Evolutionary conservation across 2,329 filamentous ascomycete species (phyloP), one percentile per base, ranked within the genome.

Genomic region (Pyrenophora graminea): DNA sequence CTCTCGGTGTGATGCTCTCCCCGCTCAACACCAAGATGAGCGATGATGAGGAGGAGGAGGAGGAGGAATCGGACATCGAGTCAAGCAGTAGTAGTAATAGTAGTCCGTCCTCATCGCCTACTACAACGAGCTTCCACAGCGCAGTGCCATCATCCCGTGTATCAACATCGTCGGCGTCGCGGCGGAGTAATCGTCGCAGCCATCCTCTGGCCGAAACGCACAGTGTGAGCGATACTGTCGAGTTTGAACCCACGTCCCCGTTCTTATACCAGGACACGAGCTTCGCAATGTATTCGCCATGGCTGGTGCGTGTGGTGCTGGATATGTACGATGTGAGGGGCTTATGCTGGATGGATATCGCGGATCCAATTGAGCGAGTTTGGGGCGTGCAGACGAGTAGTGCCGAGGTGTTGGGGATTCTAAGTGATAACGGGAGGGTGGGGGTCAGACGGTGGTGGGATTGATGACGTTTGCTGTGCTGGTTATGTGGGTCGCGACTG

Each of bases 341-440:
- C 0, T 55, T 72, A n/a, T 66, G 67, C 45, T 74, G 72, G 72
- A 73, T 63, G 60, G 63, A 59, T n/a, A 72, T 74, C 39, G 66
- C 68, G 4, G 69, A 68, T 43, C 63, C 66, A 8, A 59, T 74
- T 37, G 61, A 65, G 58, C 56, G 70, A 19, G 51, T 69, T 5
- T 74, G 70, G 64, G 68, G 70, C 1, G 59, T 70, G 30, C 56
- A 59, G 25, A 72, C 70, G 15, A 63, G 61, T 19, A 69, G 65
- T 55, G 70, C 66, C 2, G 68, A 70, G 47, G 70, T 74, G 7
- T 49, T 74, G 15, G 66, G 56, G 19, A 73, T 74, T 30, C 45
- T 74, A 56, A 62, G 61, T 37, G 62, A 63, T 25, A 71, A 73
- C 38, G 72, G 72, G n/a, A 62, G 72, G 38, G 56, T 72, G 6